phyloP scores from a whole-genome alignment of 202 grass and related monocot genomes.

The Thinopyrum obtusiflorum region DNA sequence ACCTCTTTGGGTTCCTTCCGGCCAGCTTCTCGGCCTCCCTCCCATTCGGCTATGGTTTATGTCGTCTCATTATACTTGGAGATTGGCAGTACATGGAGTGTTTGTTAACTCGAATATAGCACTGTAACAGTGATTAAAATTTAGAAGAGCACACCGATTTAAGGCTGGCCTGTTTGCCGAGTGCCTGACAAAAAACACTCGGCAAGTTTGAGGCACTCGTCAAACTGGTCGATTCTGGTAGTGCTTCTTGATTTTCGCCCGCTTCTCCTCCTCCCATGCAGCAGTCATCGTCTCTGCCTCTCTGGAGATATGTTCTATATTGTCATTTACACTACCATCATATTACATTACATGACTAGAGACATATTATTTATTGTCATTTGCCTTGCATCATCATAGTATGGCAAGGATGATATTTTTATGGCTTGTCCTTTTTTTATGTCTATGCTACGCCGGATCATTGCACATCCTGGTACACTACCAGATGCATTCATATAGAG shows the following conservation, averaged over 20 bases:
- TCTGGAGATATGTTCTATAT: background rate
- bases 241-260: constrained; percentile 54
- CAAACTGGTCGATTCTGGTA: background rate
- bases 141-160: background rate
- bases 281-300: constrained; percentile 36
- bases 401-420: too few species aligned
- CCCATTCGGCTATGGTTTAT: constrained; percentile 54
- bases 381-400: too few species aligned
- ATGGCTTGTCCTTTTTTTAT: too few species aligned
- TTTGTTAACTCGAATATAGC: background rate
- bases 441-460: too few species aligned
- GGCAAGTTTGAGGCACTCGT: too few species aligned
- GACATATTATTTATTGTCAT: too few species aligned
- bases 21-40: constrained; percentile 51
- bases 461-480: too few species aligned
- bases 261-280: constrained; percentile 60
- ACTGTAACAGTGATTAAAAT: background rate
- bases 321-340: too few species aligned
- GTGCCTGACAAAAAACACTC: too few species aligned
- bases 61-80: constrained; percentile 52
- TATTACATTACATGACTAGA: too few species aligned
- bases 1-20: constrained; percentile 56
- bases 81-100: background rate
- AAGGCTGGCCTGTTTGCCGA: too few species aligned
- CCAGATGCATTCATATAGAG: too few species aligned